These are phyloP conservation scores for Seiridium cupressi DNA, from an alignment of 2,329 filamentous ascomycete genomes.

Conservation along the genomic window DNA sequence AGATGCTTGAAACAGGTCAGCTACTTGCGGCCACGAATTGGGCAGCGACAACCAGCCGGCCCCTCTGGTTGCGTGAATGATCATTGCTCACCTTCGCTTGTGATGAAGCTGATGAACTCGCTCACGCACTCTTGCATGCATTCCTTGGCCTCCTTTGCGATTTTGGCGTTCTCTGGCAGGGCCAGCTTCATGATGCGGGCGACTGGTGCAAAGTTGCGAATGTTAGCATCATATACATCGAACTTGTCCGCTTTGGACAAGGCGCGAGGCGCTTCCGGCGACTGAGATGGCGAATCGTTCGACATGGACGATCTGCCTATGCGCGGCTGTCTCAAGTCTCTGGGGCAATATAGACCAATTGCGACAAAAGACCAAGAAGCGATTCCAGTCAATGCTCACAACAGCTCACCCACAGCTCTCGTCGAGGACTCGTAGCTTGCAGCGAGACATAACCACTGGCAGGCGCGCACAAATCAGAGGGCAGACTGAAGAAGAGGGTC, in stretches of 20 bases:
- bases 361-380: slow-evolving; percentile 35
- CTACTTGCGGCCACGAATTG: slow-evolving; percentile 4
- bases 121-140: slow-evolving; percentile 99
- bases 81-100: slow-evolving; percentile 80
- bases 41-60: too few species aligned
- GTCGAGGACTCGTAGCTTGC: slow-evolving; percentile 27
- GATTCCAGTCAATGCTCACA: slow-evolving; percentile 39
- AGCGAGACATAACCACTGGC: slow-evolving; percentile 27
- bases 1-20: slow-evolving; percentile 63
- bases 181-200: slow-evolving; percentile 99
- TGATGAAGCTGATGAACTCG: slow-evolving; percentile 99
- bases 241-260: slow-evolving; percentile 47
- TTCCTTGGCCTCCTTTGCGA: slow-evolving; percentile 98
- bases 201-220: slow-evolving; percentile 91
- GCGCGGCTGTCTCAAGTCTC: slow-evolving; percentile 37
- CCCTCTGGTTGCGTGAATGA: background rate
- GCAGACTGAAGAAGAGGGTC: slow-evolving; percentile 27
- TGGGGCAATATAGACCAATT: slow-evolving; percentile 38
- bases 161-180: slow-evolving; percentile 96
- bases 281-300: slow-evolving; percentile 53
- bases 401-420: slow-evolving; percentile 15
- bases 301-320: slow-evolving; percentile 49
- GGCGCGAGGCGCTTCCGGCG: slow-evolving; percentile 46
- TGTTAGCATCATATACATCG: slow-evolving; percentile 80
- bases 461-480: slow-evolving; percentile 52